Conservation (phyloP, 2,329 filamentous ascomycete species). For the Xylariales sp. region DNA sequence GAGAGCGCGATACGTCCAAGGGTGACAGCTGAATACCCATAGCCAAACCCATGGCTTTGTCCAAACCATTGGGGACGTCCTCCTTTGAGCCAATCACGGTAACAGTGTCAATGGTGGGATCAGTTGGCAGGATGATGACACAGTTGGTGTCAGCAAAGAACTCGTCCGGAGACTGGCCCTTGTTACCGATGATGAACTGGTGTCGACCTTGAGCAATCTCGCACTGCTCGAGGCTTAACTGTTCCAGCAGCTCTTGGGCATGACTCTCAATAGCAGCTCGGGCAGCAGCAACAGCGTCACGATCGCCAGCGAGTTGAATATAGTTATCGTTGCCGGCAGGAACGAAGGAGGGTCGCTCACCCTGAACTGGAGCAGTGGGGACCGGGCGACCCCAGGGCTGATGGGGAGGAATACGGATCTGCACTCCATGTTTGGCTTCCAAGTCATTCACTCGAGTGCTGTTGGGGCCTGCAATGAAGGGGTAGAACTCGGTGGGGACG, state of each 20-base stretch:
- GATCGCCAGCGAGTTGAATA: conserved; percentile 84
- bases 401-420: conserved; percentile 79
- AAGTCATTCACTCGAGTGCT: conserved; percentile 64
- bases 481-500: conserved; percentile 89
- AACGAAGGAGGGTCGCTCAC: conserved; percentile 64
- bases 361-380: conserved; percentile 55
- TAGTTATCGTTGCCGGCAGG: conserved; percentile 68
- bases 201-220: conserved; percentile 83
- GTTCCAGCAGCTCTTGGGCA: conserved; percentile 69
- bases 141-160: conserved; percentile 92
- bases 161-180: conserved; percentile 73
- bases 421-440: conserved; percentile 69
- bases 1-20: conserved; percentile 77
- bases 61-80: conserved; percentile 68
- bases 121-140: conserved; percentile 73
- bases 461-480: conserved; percentile 82
- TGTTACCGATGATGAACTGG: conserved; percentile 89
- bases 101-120: conserved; percentile 76
- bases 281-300: conserved; percentile 72
- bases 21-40: conserved; percentile 81
- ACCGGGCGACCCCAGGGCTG: conserved; percentile 70
- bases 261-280: conserved; percentile 77
- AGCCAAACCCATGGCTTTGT: conserved; percentile 84
- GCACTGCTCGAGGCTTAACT: conserved; percentile 73
- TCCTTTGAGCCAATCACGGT: conserved; percentile 79